Percentiles rank a stretch among this genome's conserved stretches.
These are phyloP conservation scores for Fraxinus greggii DNA, from an alignment of 305 asterid species.

Conservation along the genomic window DNA sequence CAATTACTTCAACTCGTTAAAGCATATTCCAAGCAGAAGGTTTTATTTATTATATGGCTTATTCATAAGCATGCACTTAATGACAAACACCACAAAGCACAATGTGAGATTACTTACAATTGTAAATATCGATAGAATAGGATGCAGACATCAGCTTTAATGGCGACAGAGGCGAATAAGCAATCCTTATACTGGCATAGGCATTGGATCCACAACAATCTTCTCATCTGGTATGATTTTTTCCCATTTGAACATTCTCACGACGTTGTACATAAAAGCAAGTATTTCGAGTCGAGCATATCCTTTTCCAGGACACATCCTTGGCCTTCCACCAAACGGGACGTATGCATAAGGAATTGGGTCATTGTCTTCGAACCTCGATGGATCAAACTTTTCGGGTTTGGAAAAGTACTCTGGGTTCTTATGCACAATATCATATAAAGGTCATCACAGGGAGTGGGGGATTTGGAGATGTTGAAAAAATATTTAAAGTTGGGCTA, in stretches of 20 bases:
- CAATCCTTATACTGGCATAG: constrained; percentile 16
- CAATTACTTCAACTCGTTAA: neutral
- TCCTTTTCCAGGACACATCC: constrained; percentile 23
- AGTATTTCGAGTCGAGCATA: constrained; percentile 10
- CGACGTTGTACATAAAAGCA: constrained; percentile 18
- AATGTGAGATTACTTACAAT: neutral
- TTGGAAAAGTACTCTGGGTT: constrained; percentile 13
- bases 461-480: neutral
- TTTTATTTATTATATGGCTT: neutral
- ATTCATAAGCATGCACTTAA: neutral
- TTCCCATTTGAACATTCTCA: constrained; percentile 13
- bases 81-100: neutral
- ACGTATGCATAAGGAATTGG: constrained; percentile 2
- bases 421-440: neutral
- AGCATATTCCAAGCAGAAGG: neutral
- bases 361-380: constrained; percentile 8
- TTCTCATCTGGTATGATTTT: constrained; percentile 7
- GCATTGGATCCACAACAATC: neutral
- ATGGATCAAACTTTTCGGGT: constrained; percentile 22
- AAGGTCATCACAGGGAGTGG: neutral
- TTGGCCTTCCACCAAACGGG: constrained; percentile 26
- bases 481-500: too few species aligned
- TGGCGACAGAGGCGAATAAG: constrained; percentile 10
- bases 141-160: neutral
- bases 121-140: neutral